Evolutionary conservation across 1,139 yeast genomes (phyloP).

Genomic region (Nematodospora anomalae): DNA sequence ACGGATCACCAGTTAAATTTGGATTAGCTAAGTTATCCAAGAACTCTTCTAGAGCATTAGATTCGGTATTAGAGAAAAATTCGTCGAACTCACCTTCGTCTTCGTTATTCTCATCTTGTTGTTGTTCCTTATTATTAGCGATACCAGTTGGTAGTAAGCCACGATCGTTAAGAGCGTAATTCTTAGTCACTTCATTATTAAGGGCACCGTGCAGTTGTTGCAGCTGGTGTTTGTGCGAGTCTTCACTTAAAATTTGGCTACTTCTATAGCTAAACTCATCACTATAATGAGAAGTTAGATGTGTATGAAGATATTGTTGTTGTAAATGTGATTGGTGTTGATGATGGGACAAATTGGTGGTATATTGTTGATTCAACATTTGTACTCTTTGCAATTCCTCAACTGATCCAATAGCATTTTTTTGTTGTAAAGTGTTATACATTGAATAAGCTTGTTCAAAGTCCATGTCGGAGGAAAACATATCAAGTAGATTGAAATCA

Average conservation of each 20-base stretch:
- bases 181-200: slow-evolving; percentile 1
- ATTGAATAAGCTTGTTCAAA: slow-evolving; percentile 48
- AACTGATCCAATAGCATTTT: slow-evolving; percentile 35
- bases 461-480: slow-evolving; percentile 45
- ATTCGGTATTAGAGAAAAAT: slow-evolving; percentile 46
- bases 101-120: slow-evolving; percentile 13
- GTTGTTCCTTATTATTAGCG: too few species aligned
- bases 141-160: too few species aligned
- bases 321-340: slow-evolving; percentile 3
- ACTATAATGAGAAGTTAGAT: slow-evolving; percentile 8
- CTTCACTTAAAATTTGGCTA: slow-evolving; percentile 14
- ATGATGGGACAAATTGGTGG: slow-evolving; percentile 10
- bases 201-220: slow-evolving; percentile 9
- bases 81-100: slow-evolving; percentile 41
- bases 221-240: slow-evolving; percentile 10
- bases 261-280: slow-evolving; percentile 15
- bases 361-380: slow-evolving; percentile 25
- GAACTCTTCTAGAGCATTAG: slow-evolving; percentile 45
- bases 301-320: slow-evolving; percentile 10
- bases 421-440: slow-evolving; percentile 43
- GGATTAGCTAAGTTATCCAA: slow-evolving; percentile 46
- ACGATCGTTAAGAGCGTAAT: slow-evolving; percentile 1
- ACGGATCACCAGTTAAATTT: slow-evolving; percentile 24
- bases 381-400: slow-evolving; percentile 44
- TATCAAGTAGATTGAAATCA: slow-evolving; percentile 26